A percentile compares a stretch with the other conserved stretches of the same genome.
Evolutionary conservation across 345 rosid genomes (phyloP).

Genomic region (Jatropha curcas): DNA sequence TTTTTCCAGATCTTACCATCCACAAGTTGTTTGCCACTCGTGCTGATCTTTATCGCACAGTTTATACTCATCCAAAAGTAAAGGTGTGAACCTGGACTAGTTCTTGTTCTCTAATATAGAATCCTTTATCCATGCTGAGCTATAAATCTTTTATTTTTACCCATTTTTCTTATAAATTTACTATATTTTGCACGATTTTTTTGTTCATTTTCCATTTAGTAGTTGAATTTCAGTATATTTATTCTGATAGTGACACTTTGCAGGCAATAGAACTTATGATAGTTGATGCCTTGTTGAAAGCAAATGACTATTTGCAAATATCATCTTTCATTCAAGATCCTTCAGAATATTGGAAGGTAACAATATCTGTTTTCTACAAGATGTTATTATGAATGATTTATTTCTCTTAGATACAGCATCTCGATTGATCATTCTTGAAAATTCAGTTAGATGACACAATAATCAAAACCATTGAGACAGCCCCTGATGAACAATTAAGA

Average conservation of each 20-base stretch:
- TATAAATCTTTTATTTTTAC: background rate
- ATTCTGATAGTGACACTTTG: slow-evolving; percentile 19
- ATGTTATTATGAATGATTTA: background rate
- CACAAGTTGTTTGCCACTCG: slow-evolving; percentile 86
- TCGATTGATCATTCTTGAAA: slow-evolving; percentile 15
- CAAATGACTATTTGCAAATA: slow-evolving; percentile 62
- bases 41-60: slow-evolving; percentile 93
- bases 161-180: background rate
- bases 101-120: background rate
- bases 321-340: slow-evolving; percentile 70
- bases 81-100: slow-evolving; percentile 48
- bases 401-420: slow-evolving; percentile 2
- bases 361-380: slow-evolving; percentile 14
- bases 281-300: slow-evolving; percentile 83
- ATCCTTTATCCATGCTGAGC: slow-evolving; percentile 11
- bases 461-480: slow-evolving; percentile 78
- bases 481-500: slow-evolving; percentile 63
- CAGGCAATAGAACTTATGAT: slow-evolving; percentile 95
- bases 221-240: slow-evolving; percentile 7
- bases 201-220: background rate
- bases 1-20: slow-evolving; percentile 66
- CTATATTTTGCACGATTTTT: background rate
- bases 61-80: slow-evolving; percentile 91
- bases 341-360: slow-evolving; percentile 89
- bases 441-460: slow-evolving; percentile 87